Base-by-base conservation (phyloP, 2,329 filamentous ascomycete species). In the Fusarium lateritium region DNA sequence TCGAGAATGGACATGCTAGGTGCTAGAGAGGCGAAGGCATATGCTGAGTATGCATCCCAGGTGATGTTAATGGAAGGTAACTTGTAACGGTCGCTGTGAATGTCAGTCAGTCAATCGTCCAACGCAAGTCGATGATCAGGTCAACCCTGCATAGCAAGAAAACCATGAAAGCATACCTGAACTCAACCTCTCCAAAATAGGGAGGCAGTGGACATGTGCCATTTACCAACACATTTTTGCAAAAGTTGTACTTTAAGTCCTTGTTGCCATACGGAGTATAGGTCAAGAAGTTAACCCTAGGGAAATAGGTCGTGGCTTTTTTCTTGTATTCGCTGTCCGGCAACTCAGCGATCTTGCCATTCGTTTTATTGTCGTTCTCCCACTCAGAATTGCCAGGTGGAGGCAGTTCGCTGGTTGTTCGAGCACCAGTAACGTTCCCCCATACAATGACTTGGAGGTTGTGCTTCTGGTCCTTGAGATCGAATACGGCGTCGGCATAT, bases 371-470 rank as follows among this genome's bases (percentile, higher is more conserved):
- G 2, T 83, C 76, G 75, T 96, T 83, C 4, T 71, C 77, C 92
- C 94, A 93, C 46, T 83, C 81, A 0, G 87, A 79, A 75, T 88
- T 86, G 72, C 85, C 79, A 19, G 85, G 79, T 1, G 87, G 74
- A 34, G 93, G 94, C 54, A 94, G 86, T 4, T 79, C 63, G n/a
- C 83, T 81, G 14, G 80, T 76, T 4, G 84, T 83, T 44, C 86
- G 84, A 51, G 91, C 88, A 46, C 96, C 96, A 10, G 91, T 92
- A 31, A 98, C 94, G 79, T 98, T 98, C 52, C 94, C 95, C 83
- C 94, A 98, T 46, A 97, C 87, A 2, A 90, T 96, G 56, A 98
- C 83, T 67, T 88, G 89, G 49, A 99, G 84, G 40, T 85, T 88
- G 76, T 94, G 89, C 51, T 82, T 85, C 6, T 86, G 78, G 67